Conservation (phyloP, 306 rosid genomes). For the Medicago arabica region DNA sequence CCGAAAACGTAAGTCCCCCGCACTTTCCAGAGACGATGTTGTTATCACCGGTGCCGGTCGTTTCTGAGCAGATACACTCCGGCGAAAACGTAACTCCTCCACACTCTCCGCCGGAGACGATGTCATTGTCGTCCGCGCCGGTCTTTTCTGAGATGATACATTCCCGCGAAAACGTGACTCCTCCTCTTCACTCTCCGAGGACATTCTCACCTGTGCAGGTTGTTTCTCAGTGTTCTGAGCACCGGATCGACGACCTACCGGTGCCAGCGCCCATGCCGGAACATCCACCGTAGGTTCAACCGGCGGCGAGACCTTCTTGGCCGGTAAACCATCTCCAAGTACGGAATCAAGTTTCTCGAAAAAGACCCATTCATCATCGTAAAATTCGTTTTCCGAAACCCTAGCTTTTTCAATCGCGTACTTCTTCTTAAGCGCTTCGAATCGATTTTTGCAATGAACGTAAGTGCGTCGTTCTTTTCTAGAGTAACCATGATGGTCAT, state of each 20-base stretch:
- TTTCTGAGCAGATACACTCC: conserved; percentile 38
- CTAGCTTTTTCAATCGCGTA: conserved; percentile 73
- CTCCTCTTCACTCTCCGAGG: background rate
- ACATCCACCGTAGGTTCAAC: conserved; percentile 21
- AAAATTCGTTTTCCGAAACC: conserved; percentile 54
- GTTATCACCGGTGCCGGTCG: no score
- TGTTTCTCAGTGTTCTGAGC: conserved; percentile 48
- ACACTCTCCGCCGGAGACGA: conserved; percentile 4
- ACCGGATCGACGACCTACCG: conserved; percentile 69
- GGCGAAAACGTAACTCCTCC: conserved; percentile 40
- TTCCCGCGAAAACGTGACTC: conserved; percentile 48
- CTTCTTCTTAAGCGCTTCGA: conserved; percentile 80
- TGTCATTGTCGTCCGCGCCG: no score
- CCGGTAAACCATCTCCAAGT: conserved; percentile 54
- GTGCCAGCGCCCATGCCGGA: conserved; percentile 51
- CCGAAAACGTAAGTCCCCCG: conserved; percentile 36
- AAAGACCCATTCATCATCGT: conserved; percentile 61
- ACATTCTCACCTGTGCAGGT: conserved; percentile 18
- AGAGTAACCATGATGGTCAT: conserved; percentile 51
- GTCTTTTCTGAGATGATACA: background rate
- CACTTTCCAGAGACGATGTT: background rate
- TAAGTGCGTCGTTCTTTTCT: conserved; percentile 57
- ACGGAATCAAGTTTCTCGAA: conserved; percentile 59
- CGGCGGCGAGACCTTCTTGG: conserved; percentile 39
- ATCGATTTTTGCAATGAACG: conserved; percentile 77